Percentiles rank a stretch among this genome's conserved stretches.
Evolutionary conservation across 495 filamentous ascomycete species (phyloP).

Genomic region (Xylaria acuta): DNA sequence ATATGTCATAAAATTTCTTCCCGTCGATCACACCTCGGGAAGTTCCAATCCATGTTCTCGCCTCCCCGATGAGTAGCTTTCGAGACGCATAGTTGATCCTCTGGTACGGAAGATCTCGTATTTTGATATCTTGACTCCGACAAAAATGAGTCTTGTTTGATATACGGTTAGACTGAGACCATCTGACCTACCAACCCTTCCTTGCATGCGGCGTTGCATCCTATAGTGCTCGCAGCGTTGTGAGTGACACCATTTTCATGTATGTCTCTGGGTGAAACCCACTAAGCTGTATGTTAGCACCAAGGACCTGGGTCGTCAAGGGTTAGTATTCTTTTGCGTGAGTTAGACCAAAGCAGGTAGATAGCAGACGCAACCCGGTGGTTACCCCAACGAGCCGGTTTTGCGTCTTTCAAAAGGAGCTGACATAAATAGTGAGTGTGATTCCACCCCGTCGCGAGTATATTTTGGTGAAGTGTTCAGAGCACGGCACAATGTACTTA

Average conservation of each 20-base stretch:
- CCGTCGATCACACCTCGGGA: background rate
- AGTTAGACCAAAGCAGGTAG: background rate
- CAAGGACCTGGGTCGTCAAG: slow-evolving; percentile 3
- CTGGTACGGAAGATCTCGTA: background rate
- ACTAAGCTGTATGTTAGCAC: slow-evolving; percentile 1
- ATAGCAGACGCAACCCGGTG: background rate
- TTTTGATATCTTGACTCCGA: background rate
- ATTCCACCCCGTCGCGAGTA: background rate
- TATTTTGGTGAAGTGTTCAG: background rate
- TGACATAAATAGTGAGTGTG: no score
- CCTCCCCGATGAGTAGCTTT: background rate
- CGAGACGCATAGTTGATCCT: background rate
- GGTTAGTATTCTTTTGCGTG: background rate
- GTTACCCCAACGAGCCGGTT: background rate
- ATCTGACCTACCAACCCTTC: background rate
- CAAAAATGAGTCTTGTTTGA: background rate
- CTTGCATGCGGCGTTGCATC: slow-evolving; percentile 12
- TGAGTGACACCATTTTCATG: background rate
- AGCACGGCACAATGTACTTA: background rate
- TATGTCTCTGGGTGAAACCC: background rate
- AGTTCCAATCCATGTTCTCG: background rate
- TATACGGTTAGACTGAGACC: background rate
- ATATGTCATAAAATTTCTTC: background rate
- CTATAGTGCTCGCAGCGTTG: background rate
- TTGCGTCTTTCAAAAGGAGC: background rate